Evolutionary conservation across 805 yeast genomes (phyloP), one percentile per base, ranked within the genome.

Genomic region (Saccharomycopsis oosterbeekiorum): DNA sequence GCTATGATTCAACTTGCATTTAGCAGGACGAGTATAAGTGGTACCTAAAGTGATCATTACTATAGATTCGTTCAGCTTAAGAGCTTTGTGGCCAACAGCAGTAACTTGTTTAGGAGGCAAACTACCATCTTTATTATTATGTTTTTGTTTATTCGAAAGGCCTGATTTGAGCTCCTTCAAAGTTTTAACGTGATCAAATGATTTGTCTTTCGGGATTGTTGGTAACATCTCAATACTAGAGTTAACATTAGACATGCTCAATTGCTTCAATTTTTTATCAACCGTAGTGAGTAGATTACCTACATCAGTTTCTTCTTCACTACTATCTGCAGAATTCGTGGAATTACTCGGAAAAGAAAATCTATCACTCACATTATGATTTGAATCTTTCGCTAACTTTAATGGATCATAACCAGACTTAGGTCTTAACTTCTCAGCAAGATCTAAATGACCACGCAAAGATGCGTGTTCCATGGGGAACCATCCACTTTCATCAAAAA

Each of bases 381-480:
- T 60, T 12, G 60, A 56, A 36, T 59, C 34, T 47, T 60, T 55
- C 19, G 62, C 65, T 36, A 60, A 42, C 19, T 58, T 60, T 55
- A 65, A 69, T 1, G 76, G 74, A 57, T 75, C 72, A 61, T 73
- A 77, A 65, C 80, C 74, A 2, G 67, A 61, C 1, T 42, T 50
- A 11, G 88, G 88, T 37, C 78, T 78, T 60, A 93, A 74, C 68
- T 82, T 67, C 59, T 82, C 82, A 1, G 94, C 85, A 42, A 89
- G 81, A 1, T 76, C 78, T 62, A 92, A 74, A 70, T 91, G 96
- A 4, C 98, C 98, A 67, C 97, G 80, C 55, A 93, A 76, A 57
- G 89, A 85, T 0, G 97, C 97, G 72, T 93, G 98, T 69, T 93
- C 98, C 84, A 90, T 84, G n/a, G 98, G 97, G 19, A 90, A 83